Evolutionary conservation across 2,329 filamentous ascomycete genomes (phyloP), one percentile per base, ranked within the genome.

Genomic region (Fusarium metavorans): DNA sequence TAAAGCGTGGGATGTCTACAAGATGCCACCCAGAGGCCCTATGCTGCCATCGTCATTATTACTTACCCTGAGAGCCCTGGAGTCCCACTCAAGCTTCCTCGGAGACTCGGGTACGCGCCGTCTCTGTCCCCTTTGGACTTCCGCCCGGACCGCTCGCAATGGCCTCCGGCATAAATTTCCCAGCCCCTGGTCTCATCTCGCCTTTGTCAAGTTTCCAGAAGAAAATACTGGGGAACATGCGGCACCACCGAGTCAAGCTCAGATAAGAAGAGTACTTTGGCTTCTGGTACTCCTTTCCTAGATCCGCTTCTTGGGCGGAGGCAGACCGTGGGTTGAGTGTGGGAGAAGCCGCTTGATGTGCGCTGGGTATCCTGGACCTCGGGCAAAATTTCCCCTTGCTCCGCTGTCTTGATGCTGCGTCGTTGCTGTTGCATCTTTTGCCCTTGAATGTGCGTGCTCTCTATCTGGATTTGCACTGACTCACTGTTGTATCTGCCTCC

Each of bases 191-290:
- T 57, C 66, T 74, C 68, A 70, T 73, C 73, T 63, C 67, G 64
- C 74, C 67, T 70, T 70, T 67, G 39, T 68, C 67, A 60, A 43
- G 66, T 70, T 76, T 76, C 72, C 73, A 58, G 66, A 74, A 73
- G 60, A 67, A 67, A 67, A 67, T 18, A 25, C 34, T 60, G 61
- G 66, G 64, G 59, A 63, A 71, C 56, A 23, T 61, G 67, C 66
- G 62, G 45, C 45, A 68, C 62, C 60, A 65, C 64, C 66, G 65
- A 68, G 64, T 67, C 52, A 64, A 62, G 41, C 35, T 32, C 30
- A 45, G 65, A 61, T 61, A 54, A 62, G 35, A 48, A 54, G 23
- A 37, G 52, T 68, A 70, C 62, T 56, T 73, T 58, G 54, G 50
- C 48, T 59, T 20, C 57, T 52, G 43, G 58, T 71, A 65, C 64